These are phyloP conservation scores for Candida ovalis DNA, from an alignment of 805 yeast genomes.

Conservation along the genomic window DNA sequence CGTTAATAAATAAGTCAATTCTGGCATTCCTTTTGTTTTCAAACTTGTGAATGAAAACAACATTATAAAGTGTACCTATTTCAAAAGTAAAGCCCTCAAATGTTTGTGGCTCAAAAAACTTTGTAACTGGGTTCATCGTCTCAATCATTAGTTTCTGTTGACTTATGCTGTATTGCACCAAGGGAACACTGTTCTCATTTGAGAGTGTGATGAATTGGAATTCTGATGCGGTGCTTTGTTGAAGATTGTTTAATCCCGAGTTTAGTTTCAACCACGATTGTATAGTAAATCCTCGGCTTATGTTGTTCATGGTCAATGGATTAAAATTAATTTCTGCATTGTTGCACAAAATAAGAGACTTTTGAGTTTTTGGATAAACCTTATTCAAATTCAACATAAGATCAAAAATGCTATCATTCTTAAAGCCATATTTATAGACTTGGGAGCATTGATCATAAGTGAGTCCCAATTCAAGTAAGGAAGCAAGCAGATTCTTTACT, in stretches of 20 bases:
- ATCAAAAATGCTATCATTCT: not conserved
- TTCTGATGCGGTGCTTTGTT: not conserved
- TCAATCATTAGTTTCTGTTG: conserved; percentile 14
- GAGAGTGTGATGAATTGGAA: conserved; percentile 5
- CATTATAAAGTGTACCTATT: conserved; percentile 21
- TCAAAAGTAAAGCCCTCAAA: conserved; percentile 31
- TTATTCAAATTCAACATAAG: conserved; percentile 6
- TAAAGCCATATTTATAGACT: conserved; percentile 10
- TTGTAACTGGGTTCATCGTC: conserved; percentile 5
- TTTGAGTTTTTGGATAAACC: conserved; percentile 5
- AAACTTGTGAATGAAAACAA: conserved; percentile 24
- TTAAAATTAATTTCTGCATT: conserved; percentile 11
- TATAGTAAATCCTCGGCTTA: conserved; percentile 19
- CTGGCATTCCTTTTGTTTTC: conserved; percentile 26
- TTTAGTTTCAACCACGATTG: conserved; percentile 25
- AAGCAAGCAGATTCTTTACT: conserved; percentile 4
- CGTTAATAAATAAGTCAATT: conserved; percentile 45
- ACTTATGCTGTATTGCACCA: conserved; percentile 17
- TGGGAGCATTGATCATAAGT: conserved; percentile 7
- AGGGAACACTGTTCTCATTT: conserved; percentile 1
- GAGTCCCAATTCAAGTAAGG: conserved; percentile 19
- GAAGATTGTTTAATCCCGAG: conserved; percentile 4
- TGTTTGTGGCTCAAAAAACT: conserved; percentile 6
- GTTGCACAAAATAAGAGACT: conserved; percentile 9
- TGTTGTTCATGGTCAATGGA: conserved; percentile 9